These are phyloP conservation scores for Nigrospora oryzae DNA, from an alignment of 2,329 filamentous ascomycete species.

Conservation along the genomic window DNA sequence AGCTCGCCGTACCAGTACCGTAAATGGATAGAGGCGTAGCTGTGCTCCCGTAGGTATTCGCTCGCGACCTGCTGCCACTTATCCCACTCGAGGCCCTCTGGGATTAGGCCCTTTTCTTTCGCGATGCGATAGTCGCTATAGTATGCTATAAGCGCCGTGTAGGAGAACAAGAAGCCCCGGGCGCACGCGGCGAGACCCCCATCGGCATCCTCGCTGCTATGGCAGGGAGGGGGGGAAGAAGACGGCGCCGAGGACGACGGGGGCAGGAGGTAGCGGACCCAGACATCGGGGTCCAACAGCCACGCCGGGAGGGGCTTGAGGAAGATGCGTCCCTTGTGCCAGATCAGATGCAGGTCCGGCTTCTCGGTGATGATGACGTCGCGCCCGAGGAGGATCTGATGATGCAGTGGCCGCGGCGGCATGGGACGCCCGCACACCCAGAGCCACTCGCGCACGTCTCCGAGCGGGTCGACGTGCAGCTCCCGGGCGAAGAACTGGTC, in stretches of 20 bases:
- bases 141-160: slow-evolving; percentile 25
- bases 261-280: slow-evolving; percentile 16
- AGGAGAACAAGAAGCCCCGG: slow-evolving; percentile 27
- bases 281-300: slow-evolving; percentile 26
- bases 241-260: background rate
- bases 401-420: slow-evolving; percentile 29
- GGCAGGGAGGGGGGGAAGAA: background rate
- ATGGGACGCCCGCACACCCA: slow-evolving; percentile 22
- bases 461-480: slow-evolving; percentile 20
- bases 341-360: slow-evolving; percentile 29
- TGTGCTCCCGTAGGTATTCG: slow-evolving; percentile 6
- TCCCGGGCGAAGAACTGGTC: slow-evolving; percentile 15
- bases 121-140: slow-evolving; percentile 30
- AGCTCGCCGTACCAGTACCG: slow-evolving; percentile 33
- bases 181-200: background rate
- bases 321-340: slow-evolving; percentile 26
- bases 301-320: slow-evolving; percentile 31
- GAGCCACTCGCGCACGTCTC: slow-evolving; percentile 18
- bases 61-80: slow-evolving; percentile 16
- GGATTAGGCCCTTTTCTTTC: slow-evolving; percentile 23
- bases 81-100: slow-evolving; percentile 23
- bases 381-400: slow-evolving; percentile 22
- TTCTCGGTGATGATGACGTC: slow-evolving; percentile 27
- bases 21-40: slow-evolving; percentile 19
- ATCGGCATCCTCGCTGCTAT: background rate